Evolutionary conservation across 805 yeast genomes (phyloP).

Genomic region (Starmera dryadoides): DNA sequence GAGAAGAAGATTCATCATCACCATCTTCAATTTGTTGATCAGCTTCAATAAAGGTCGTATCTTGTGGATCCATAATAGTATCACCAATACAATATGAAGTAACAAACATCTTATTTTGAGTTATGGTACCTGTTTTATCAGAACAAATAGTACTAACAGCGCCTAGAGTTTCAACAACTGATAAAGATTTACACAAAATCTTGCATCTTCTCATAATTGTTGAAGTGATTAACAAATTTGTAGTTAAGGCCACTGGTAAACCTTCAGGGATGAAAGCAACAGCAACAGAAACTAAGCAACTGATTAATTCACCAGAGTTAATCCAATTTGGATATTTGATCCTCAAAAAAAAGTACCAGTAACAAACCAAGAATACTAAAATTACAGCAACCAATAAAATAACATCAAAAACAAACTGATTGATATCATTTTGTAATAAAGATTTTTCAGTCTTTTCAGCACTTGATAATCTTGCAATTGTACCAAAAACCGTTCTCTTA

Average conservation of each 20-base stretch:
- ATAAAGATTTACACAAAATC: constrained; percentile 37
- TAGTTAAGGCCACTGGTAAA: constrained; percentile 43
- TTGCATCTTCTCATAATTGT: constrained; percentile 35
- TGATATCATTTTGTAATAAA: constrained; percentile 34
- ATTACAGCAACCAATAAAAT: constrained; percentile 21
- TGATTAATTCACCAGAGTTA: constrained; percentile 29
- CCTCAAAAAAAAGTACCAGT: constrained; percentile 39
- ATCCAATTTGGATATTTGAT: constrained; percentile 34
- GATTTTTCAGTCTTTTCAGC: constrained; percentile 31
- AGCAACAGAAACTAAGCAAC: constrained; percentile 36
- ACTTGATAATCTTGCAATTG: constrained; percentile 34
- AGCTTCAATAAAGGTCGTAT: not conserved
- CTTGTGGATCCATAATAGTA: constrained; percentile 1
- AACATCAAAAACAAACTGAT: constrained; percentile 26
- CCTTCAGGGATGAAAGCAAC: constrained; percentile 49
- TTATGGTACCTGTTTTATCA: constrained; percentile 40
- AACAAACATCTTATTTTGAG: constrained; percentile 42
- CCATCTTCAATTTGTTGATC: constrained; percentile 1
- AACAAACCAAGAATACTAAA: constrained; percentile 23
- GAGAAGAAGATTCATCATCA: constrained; percentile 1
- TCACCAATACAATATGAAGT: constrained; percentile 17
- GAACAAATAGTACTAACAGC: constrained; percentile 40
- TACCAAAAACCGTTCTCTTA: constrained; percentile 37
- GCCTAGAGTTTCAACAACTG: constrained; percentile 53
- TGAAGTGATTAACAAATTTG: constrained; percentile 41